Evolutionary conservation across 306 rosid genomes (phyloP).

Genomic region (Inga laurina): DNA sequence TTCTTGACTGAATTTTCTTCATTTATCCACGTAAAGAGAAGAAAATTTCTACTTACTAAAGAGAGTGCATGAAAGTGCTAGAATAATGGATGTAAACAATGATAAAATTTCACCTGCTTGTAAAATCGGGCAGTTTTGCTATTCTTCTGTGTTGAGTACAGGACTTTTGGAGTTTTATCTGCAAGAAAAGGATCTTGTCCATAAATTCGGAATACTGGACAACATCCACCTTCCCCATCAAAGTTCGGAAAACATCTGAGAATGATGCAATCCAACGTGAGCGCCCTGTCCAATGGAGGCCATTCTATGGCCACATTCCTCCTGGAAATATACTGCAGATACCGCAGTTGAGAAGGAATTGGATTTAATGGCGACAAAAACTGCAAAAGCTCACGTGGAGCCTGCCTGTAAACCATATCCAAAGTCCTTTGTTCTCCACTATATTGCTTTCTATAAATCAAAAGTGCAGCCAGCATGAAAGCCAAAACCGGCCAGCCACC

Average conservation of each 20-base stretch:
- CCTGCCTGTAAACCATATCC: constrained; percentile 90
- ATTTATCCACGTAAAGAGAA: background rate
- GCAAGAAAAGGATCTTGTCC: constrained; percentile 77
- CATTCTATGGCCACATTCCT: constrained; percentile 87
- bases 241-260: constrained; percentile 76
- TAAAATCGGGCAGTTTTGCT: constrained; percentile 57
- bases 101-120: constrained; percentile 70
- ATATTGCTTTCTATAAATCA: constrained; percentile 71
- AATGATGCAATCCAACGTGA: constrained; percentile 83
- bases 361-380: constrained; percentile 76
- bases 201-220: constrained; percentile 79
- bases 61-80: background rate
- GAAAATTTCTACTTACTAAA: background rate
- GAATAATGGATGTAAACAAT: constrained; percentile 1
- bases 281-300: constrained; percentile 94
- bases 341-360: constrained; percentile 85
- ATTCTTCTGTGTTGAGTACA: constrained; percentile 72
- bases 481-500: constrained; percentile 97
- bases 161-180: constrained; percentile 61
- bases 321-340: constrained; percentile 82
- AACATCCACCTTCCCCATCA: constrained; percentile 73
- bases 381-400: constrained; percentile 83
- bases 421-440: constrained; percentile 84
- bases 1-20: background rate
- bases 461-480: constrained; percentile 84